Conservation (phyloP, 169 alveolate species). For the Eimeria acervulina region DNA sequence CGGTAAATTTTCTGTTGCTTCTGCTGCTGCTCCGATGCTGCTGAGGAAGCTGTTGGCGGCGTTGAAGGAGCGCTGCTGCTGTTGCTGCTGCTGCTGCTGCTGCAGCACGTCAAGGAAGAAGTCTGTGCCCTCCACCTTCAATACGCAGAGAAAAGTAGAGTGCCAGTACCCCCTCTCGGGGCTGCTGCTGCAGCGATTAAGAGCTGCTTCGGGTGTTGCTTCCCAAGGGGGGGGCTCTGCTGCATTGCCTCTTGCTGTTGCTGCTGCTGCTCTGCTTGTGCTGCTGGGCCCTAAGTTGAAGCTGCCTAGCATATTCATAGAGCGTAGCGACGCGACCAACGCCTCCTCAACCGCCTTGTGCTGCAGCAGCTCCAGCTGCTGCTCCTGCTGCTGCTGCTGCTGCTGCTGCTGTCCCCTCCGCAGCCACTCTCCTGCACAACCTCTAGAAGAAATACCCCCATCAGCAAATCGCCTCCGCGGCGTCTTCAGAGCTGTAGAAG, state of each 20-base stretch:
- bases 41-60: constrained; percentile 7
- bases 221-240: constrained; percentile 17
- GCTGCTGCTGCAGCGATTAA: constrained; percentile 59
- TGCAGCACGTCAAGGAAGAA: constrained; percentile 69
- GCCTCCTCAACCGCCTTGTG: constrained; percentile 27
- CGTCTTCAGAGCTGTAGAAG: constrained; percentile 32
- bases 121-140: constrained; percentile 75
- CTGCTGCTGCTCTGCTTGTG: background rate
- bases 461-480: constrained; percentile 54
- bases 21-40: constrained; percentile 9
- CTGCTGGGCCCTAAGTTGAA: background rate
- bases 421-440: background rate
- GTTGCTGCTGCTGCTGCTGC: constrained; percentile 51
- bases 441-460: constrained; percentile 32
- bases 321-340: constrained; percentile 14
- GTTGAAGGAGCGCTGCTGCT: background rate
- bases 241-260: background rate
- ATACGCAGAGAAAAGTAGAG: constrained; percentile 58
- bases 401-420: background rate
- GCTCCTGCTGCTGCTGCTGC: constrained; percentile 43
- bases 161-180: constrained; percentile 80
- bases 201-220: constrained; percentile 30
- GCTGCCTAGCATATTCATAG: constrained; percentile 14
- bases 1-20: background rate
- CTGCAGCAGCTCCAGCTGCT: background rate